Evolutionary conservation across 495 filamentous ascomycete genomes (phyloP).

Genomic region (Apodospora peruviana): DNA sequence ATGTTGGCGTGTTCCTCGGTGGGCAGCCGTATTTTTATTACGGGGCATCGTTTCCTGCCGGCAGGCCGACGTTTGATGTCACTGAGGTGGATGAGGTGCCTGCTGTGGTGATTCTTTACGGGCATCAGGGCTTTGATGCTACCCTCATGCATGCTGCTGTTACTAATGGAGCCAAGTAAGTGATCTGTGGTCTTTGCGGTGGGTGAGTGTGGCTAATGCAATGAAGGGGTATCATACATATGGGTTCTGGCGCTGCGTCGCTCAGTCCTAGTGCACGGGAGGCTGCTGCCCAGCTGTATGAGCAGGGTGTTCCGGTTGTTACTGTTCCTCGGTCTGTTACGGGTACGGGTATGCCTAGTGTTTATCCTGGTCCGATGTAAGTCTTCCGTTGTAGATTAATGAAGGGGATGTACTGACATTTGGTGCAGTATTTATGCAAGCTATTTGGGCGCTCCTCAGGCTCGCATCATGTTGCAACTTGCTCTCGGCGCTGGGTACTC

Average conservation of each 20-base stretch:
- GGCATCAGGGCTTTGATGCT: conserved; percentile 29
- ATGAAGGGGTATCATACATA: conserved; percentile 15
- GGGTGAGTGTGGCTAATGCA: not conserved
- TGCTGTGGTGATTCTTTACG: conserved; percentile 33
- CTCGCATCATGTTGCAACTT: conserved; percentile 28
- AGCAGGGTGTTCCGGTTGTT: conserved; percentile 16
- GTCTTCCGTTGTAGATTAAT: conserved; percentile 6
- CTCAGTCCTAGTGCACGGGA: conserved; percentile 10
- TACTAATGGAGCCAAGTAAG: conserved; percentile 19
- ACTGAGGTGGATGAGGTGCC: conserved; percentile 26
- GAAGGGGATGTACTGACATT: too few relatives aligned
- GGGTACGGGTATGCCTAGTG: conserved; percentile 33
- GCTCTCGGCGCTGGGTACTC: conserved; percentile 22
- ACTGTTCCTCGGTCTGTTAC: conserved; percentile 31
- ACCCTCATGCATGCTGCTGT: conserved; percentile 21
- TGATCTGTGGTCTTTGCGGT: not conserved
- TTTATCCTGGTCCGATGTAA: conserved; percentile 28
- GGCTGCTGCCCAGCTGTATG: conserved; percentile 12
- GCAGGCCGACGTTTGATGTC: conserved; percentile 31
- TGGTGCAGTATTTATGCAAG: conserved; percentile 17
- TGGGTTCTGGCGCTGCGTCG: conserved; percentile 18
- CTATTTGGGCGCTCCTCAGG: conserved; percentile 25
- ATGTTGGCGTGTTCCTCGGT: conserved; percentile 39
- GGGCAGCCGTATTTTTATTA: conserved; percentile 42
- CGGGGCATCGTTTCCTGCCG: conserved; percentile 28